Percentiles rank a stretch among this genome's conserved stretches.
Conservation (phyloP, 202 grass and related monocot species). For the Saccharum hybrid region DNA sequence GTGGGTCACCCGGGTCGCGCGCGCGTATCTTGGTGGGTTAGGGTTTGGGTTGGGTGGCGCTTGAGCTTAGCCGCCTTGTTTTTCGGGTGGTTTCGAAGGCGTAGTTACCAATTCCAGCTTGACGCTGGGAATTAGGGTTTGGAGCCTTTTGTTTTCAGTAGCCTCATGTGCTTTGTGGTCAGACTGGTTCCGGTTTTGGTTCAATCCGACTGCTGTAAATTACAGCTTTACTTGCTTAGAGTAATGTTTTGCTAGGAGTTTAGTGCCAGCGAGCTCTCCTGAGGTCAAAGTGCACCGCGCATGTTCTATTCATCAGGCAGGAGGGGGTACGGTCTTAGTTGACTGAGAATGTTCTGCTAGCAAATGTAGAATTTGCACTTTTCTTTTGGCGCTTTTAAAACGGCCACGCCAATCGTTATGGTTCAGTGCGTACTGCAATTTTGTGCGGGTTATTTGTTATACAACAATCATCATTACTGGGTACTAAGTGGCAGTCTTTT, state of each 20-base stretch:
- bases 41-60: conserved; percentile 37
- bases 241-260: not conserved
- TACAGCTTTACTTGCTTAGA: not conserved
- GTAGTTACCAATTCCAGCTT: not conserved
- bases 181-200: not conserved
- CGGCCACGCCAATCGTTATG: not conserved
- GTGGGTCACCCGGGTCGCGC: conserved; percentile 14
- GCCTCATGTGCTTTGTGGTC: not conserved
- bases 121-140: conserved; percentile 54
- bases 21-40: conserved; percentile 25
- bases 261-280: not conserved
- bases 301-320: not conserved
- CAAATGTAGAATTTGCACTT: conserved; percentile 6
- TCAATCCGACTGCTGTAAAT: not conserved
- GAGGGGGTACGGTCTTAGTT: not conserved
- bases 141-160: not conserved
- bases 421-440: not conserved
- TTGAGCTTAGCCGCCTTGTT: not conserved
- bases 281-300: not conserved
- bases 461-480: too few species aligned
- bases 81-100: not conserved
- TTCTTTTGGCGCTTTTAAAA: not conserved
- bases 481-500: not conserved
- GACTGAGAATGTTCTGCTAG: not conserved
- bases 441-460: too few species aligned